Evolutionary conservation across 257 asterid genomes (phyloP), one percentile per base, ranked within the genome.

Genomic region (Paraleonurus japonicus): DNA sequence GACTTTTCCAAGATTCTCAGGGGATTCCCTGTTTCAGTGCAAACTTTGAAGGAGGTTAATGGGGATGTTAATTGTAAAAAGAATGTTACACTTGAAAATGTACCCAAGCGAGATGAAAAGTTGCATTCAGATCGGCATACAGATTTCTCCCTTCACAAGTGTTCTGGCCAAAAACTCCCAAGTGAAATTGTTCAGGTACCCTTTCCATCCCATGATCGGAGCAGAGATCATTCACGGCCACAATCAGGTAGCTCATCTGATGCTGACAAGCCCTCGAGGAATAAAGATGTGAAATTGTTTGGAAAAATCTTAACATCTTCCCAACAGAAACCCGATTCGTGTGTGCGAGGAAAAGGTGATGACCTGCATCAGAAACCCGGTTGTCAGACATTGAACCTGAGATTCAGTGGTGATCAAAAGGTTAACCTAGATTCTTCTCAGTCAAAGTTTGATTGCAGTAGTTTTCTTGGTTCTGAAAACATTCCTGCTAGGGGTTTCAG

Each of bases 241-340:
- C 75, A 17, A 65, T 78, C 86, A 15, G 78, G 85, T 70, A 68
- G 82, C 82, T 82, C 88, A 6, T 80, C 86, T 53, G 86, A 81
- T 45, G 67, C 55, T 67, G 96, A 89, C 59, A 92, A 84, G 71
- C 88, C 89, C 66, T 76, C 84, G 37, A 75, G 84, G 71, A 91
- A 80, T 73, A 89, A 96, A 39, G 96, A 95, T 75, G 86, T 95
- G 67, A 95, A 92, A 83, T 79, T 95, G 74, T 95, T 95, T 55
- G 99, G 99, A 61, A 89, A 92, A 83, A 86, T 95, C 71, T 86
- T 92, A 32, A 78, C 88, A 48, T 79, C 92, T 7, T 71, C 89
- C 28, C 86, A 85, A 61, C 89, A 78, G 72, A 85, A 82, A 70
- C 71, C 89, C 12, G 81, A 70, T 72, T 80, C 76, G 33, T 54